Conservation (phyloP, 1,139 yeast genomes). For the Blastobotrys proliferans region DNA sequence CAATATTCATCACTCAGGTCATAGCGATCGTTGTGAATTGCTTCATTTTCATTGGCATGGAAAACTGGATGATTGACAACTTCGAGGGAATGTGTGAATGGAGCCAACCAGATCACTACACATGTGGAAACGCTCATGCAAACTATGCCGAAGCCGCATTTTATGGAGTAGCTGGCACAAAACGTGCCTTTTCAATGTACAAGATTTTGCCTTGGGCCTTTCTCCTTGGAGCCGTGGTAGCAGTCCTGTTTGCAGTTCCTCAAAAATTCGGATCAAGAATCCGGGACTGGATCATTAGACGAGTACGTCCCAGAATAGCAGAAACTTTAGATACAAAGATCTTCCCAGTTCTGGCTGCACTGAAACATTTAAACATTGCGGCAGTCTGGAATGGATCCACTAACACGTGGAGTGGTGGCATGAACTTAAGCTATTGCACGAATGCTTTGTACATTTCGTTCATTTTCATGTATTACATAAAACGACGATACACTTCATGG, state of each 20-base stretch:
- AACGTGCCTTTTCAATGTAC: slow-evolving; percentile 47
- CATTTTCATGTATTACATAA: slow-evolving; percentile 13
- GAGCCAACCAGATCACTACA: slow-evolving; percentile 35
- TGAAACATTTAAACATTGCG: not conserved
- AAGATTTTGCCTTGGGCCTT: slow-evolving; percentile 44
- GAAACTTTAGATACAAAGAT: not conserved
- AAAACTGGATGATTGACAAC: slow-evolving; percentile 49
- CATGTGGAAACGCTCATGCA: slow-evolving; percentile 40
- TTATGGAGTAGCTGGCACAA: slow-evolving; percentile 65
- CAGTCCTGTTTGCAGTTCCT: not conserved
- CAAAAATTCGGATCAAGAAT: not conserved
- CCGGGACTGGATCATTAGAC: not conserved
- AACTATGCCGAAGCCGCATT: slow-evolving; percentile 50
- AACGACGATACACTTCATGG: slow-evolving; percentile 39
- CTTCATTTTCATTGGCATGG: slow-evolving; percentile 49
- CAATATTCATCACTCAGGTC: slow-evolving; percentile 56
- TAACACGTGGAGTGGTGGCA: not conserved
- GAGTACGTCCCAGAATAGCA: not conserved
- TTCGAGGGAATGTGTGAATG: slow-evolving; percentile 47
- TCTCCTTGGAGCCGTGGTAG: slow-evolving; percentile 34
- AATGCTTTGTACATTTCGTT: not conserved
- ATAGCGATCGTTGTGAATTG: slow-evolving; percentile 37
- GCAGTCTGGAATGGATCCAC: not conserved
- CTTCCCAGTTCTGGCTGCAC: not conserved
- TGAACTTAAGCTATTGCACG: slow-evolving; percentile 1